Evolutionary conservation across 345 rosid species (phyloP).

Genomic region (Aegle marmelos): DNA sequence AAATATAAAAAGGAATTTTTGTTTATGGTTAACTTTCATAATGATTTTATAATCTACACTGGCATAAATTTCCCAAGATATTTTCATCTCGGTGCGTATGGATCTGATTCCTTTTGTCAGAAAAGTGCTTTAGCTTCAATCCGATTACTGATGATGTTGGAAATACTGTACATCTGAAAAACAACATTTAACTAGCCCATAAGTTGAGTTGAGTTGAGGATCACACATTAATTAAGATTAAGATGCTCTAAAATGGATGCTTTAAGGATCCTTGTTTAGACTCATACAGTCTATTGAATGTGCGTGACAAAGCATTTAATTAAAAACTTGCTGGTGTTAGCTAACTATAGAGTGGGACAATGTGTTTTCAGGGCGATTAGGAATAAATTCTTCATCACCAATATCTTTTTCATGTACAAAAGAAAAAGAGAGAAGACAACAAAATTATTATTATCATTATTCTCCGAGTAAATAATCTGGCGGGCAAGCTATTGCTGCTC

Average conservation of each 20-base stretch:
- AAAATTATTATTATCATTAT: too few species aligned
- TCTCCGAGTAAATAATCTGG: too few species aligned
- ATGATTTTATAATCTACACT: too few species aligned
- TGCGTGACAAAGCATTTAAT: not conserved
- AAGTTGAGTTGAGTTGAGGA: not conserved
- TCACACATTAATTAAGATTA: not conserved
- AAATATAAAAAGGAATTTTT: too few species aligned
- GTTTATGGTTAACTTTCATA: too few species aligned
- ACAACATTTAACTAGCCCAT: not conserved
- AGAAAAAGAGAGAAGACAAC: not conserved
- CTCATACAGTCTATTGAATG: not conserved
- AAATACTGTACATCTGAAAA: not conserved
- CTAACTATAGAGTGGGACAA: not conserved
- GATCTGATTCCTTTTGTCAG: not conserved
- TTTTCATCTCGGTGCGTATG: not conserved
- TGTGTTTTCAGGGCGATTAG: not conserved
- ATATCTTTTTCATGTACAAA: not conserved
- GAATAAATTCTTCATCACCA: not conserved
- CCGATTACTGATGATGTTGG: not conserved
- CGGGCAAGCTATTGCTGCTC: too few species aligned
- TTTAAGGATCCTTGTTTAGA: not conserved
- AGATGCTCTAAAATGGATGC: constrained; percentile 2
- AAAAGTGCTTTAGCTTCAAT: not conserved
- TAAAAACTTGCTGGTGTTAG: not conserved
- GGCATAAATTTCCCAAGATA: too few species aligned